Conservation (phyloP, 106 monocot genomes). For the Iris macrosiphon region DNA sequence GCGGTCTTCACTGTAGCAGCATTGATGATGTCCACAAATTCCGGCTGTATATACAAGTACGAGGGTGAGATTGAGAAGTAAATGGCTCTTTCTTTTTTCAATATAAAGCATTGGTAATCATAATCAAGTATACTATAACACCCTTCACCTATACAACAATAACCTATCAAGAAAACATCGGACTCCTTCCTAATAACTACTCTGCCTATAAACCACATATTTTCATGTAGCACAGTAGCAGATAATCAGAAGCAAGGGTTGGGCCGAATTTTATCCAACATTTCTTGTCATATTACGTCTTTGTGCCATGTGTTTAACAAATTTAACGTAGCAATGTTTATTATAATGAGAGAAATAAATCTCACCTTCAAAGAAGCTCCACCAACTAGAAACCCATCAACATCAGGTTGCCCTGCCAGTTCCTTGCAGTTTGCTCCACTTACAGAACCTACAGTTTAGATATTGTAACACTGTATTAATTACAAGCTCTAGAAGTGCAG, state of each 20-base stretch:
- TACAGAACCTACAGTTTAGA: slow-evolving; percentile 60
- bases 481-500: too few species aligned
- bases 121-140: too few species aligned
- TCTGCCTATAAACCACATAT: neutral
- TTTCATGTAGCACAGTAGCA: neutral
- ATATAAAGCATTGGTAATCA: too few species aligned
- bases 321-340: neutral
- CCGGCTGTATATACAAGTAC: slow-evolving; percentile 33
- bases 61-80: too few species aligned
- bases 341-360: neutral
- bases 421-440: slow-evolving; percentile 65
- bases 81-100: too few species aligned
- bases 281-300: too few species aligned
- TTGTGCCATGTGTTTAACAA: neutral
- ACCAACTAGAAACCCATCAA: slow-evolving; percentile 83
- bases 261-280: neutral
- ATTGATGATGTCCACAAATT: slow-evolving; percentile 85
- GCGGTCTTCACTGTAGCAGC: slow-evolving; percentile 52
- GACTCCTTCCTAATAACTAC: neutral
- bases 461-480: neutral
- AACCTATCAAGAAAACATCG: neutral
- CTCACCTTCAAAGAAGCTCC: slow-evolving; percentile 78
- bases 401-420: slow-evolving; percentile 53
- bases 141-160: too few species aligned
- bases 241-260: neutral